Base-by-base conservation (phyloP, 306 rosid species). In the Lablab purpureus region DNA sequence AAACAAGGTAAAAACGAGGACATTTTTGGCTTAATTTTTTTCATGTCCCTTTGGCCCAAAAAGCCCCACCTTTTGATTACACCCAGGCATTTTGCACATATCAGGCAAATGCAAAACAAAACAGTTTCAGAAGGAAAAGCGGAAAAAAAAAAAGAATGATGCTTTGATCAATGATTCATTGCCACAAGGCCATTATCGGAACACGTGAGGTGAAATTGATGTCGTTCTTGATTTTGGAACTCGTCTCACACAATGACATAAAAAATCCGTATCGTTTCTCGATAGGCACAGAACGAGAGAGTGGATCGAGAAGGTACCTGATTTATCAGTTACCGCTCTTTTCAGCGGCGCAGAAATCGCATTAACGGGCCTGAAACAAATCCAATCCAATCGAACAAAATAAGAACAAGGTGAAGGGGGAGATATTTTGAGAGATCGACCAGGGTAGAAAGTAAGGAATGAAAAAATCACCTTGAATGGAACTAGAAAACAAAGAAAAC, bases 291-390 rank as follows among this genome's bases (percentile, higher is more conserved):
- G 45, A 81, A n/a, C n/a, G 8, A 63, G 34, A 32, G 9, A 64
- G 27, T 10, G 66, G 75, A 79, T 70, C 72, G 62, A 80, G 62
- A 72, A 32, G 25, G 11, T 18, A 85, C 88, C 88, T 78, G 84
- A 68, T 67, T 75, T 70, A 32, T 64, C 49, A 59, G 67, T 59
- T 34, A 77, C 70, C 13, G 11, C 11, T 15, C 0, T 41, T 82
- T 72, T 54, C 65, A 63, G 41, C 19, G 19, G 7, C 8, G 54
- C 22, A 15, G 64, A 7, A 71, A 71, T 8, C 41, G 45, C 54
- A 17, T 34, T 28, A 10, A 51, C 5, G 18, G 14, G 14, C 59
- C 77, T 73, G 73, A 73, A 83, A 83, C 40, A 55, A 40, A 69
- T 49, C 3, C 10, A 12, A 66, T 67, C 3, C 25, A 27, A 65